Evolutionary conservation across 129 eudicot genomes (phyloP).

Genomic region (Erigeron canadensis): DNA sequence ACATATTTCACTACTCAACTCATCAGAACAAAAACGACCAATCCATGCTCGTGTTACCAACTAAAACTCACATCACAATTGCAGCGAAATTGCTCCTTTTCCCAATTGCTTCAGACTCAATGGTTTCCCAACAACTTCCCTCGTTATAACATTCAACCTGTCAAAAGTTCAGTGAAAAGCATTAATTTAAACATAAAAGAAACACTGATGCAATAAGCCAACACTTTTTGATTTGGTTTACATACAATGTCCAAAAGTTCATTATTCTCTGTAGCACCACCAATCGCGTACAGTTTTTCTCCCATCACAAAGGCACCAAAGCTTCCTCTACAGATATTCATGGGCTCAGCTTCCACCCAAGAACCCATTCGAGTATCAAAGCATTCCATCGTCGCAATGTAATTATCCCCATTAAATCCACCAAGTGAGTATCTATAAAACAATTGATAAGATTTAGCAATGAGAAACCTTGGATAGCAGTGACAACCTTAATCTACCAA

Average conservation of each 20-base stretch:
- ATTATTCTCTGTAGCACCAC: constrained; percentile 39
- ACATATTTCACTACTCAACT: no score
- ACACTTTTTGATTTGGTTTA: not conserved
- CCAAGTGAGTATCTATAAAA: constrained; percentile 69
- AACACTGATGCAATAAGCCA: not conserved
- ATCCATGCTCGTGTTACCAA: not conserved
- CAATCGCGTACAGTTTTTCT: constrained; percentile 42
- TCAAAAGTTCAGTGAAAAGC: constrained; percentile 9
- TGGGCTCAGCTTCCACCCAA: constrained; percentile 58
- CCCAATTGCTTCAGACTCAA: constrained; percentile 46
- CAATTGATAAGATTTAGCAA: not conserved
- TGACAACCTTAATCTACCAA: constrained; percentile 1
- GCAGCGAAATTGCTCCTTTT: constrained; percentile 60
- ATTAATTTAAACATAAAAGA: not conserved
- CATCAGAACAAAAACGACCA: not conserved
- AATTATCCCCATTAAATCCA: constrained; percentile 51
- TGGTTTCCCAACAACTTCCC: constrained; percentile 59
- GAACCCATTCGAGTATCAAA: constrained; percentile 62
- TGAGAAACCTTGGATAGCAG: not conserved
- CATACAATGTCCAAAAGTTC: constrained; percentile 48
- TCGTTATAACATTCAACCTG: constrained; percentile 76
- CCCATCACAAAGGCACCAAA: constrained; percentile 47
- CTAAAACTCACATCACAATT: constrained; percentile 42
- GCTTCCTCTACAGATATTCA: constrained; percentile 53
- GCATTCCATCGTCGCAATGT: constrained; percentile 50